Conservation (phyloP, 2,329 filamentous ascomycete species). For the Parastagonospora nodorum region DNA sequence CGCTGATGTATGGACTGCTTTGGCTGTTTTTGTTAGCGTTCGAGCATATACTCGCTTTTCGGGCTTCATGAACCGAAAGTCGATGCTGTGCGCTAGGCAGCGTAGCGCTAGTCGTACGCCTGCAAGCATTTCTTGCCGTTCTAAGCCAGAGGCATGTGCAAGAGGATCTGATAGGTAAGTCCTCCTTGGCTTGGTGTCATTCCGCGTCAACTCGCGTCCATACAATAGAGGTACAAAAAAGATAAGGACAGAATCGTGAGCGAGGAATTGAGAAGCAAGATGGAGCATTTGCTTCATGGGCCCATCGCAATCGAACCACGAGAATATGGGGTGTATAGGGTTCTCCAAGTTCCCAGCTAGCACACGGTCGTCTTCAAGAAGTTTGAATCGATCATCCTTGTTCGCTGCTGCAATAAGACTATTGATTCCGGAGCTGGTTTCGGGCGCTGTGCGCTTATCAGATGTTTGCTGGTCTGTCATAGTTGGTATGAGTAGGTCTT, state of each 20-base stretch:
- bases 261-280: conserved; percentile 42
- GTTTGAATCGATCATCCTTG: conserved; percentile 35
- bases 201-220: conserved; percentile 20
- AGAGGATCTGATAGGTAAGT: conserved; percentile 30
- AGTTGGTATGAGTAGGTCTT: not conserved
- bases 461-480: conserved; percentile 6
- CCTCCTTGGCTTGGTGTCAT: conserved; percentile 6
- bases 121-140: conserved; percentile 13
- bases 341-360: conserved; percentile 30
- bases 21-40: conserved; percentile 12
- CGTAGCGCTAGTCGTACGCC: conserved; percentile 29
- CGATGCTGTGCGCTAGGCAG: conserved; percentile 31
- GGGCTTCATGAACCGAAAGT: conserved; percentile 21
- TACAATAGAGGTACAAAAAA: conserved; percentile 40
- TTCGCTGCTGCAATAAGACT: conserved; percentile 29
- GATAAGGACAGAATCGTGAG: conserved; percentile 30
- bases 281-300: conserved; percentile 30
- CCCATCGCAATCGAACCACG: conserved; percentile 16
- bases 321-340: conserved; percentile 38
- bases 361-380: conserved; percentile 32
- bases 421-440: conserved; percentile 14
- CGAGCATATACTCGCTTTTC: conserved; percentile 28
- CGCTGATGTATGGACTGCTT: conserved; percentile 6
- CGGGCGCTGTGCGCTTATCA: conserved; percentile 5
- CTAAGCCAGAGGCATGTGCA: conserved; percentile 10